These are phyloP conservation scores for Lentinula sp. DNA, from an alignment of 768 basidiomycete species.

Conservation along the genomic window DNA sequence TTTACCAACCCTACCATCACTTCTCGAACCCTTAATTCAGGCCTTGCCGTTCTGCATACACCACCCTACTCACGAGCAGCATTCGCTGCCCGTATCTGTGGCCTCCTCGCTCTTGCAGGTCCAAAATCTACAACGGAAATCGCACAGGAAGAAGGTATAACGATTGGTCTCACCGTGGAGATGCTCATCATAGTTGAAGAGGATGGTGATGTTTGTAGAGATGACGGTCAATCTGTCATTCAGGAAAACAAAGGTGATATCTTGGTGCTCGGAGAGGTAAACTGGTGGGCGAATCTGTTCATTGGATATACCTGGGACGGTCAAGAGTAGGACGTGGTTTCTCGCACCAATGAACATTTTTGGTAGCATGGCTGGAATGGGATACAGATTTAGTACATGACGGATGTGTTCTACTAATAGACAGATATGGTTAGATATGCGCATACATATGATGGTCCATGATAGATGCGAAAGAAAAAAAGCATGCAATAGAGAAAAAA, in stretches of 20 bases:
- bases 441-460: constrained; percentile 4
- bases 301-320: constrained; percentile 6
- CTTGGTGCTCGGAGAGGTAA: constrained; percentile 51
- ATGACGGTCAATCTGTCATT: constrained; percentile 47
- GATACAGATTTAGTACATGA: neutral
- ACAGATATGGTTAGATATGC: neutral
- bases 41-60: constrained; percentile 78
- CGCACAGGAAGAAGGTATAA: constrained; percentile 63
- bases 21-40: constrained; percentile 55
- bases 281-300: constrained; percentile 71
- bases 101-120: constrained; percentile 43
- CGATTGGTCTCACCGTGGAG: constrained; percentile 69
- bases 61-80: constrained; percentile 64
- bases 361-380: neutral
- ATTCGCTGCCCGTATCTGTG: constrained; percentile 62
- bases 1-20: constrained; percentile 66
- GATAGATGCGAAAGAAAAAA: constrained; percentile 7
- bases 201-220: constrained; percentile 68
- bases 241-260: constrained; percentile 19
- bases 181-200: constrained; percentile 73
- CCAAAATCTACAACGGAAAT: constrained; percentile 59
- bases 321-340: neutral
- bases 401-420: neutral
- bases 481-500: neutral
- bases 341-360: neutral